Evolutionary conservation across 2,329 filamentous ascomycete genomes (phyloP).

Genomic region (Raffaelea arxii): DNA sequence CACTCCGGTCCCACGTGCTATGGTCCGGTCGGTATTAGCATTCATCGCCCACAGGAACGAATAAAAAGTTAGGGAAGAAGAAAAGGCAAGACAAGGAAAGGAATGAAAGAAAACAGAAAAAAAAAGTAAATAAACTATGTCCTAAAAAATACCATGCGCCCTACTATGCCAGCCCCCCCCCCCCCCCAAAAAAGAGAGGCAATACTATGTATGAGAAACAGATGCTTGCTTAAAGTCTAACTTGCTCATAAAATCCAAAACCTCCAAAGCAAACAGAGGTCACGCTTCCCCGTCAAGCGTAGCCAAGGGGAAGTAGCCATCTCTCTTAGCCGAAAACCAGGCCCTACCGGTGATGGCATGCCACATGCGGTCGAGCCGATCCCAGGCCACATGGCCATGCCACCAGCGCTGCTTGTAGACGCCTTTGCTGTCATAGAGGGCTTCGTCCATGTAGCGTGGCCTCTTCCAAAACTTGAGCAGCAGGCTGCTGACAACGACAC

Average conservation of each 20-base stretch:
- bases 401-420: slow-evolving; percentile 25
- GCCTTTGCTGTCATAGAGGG: slow-evolving; percentile 49
- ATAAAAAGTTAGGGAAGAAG: too few species aligned
- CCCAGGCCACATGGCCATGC: slow-evolving; percentile 31
- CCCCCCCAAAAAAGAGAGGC: background rate
- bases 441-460: slow-evolving; percentile 77
- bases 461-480: slow-evolving; percentile 79
- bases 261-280: slow-evolving; percentile 6
- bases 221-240: background rate
- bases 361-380: slow-evolving; percentile 18
- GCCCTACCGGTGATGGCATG: slow-evolving; percentile 24
- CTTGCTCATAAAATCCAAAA: too few species aligned
- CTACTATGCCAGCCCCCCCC: too few species aligned
- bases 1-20: too few species aligned
- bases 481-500: slow-evolving; percentile 75
- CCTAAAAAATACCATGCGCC: too few species aligned
- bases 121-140: background rate
- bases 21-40: too few species aligned
- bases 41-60: too few species aligned
- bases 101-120: background rate
- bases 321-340: slow-evolving; percentile 31
- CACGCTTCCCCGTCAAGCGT: too few species aligned
- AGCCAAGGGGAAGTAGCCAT: slow-evolving; percentile 50
- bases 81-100: background rate
- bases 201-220: background rate